Evolutionary conservation across 371 early-diverging fungal genomes (phyloP), one percentile per base, ranked within the genome.

Genomic region (Synchytrium microbalum): DNA sequence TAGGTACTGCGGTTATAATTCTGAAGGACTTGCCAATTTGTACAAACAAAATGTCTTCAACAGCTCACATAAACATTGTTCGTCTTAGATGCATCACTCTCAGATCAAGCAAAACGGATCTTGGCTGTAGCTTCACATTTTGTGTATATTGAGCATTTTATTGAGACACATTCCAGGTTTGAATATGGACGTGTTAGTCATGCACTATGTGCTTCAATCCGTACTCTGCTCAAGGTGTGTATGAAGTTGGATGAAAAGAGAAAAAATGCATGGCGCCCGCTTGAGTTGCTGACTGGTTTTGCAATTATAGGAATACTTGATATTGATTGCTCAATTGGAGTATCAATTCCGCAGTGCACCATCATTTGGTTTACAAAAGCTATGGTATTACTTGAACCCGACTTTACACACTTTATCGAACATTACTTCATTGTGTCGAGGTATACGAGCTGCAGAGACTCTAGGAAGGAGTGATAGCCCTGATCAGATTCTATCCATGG

Each of bases 301-400:
- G 3, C 33, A 33, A 31, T 32, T 23, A 29, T 59, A 89, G 83
- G 94, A 93, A 58, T 95, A 91, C 62, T 68, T 85, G n/a, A 71
- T 87, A 1, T 74, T 93, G 38, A 80, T 97, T n/a, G 90, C 90
- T 19, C 93, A 93, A 68, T 76, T 95, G 1, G 97, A 97, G 67
- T 88, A 88, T 62, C 88, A 90, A 60, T 86, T 87, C 54, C 84
- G 88, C 56, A 79, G 87, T 0, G 79, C 83, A 0, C 75, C 84
- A 0, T 58, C 62, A 2, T 95, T 96, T 68, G 88, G 93, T 1
- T 71, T 95, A 19, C 95, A 94, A 63, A 88, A 90, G 69, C 74
- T 95, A 3, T 91, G 92, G 92, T 91, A 84, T 65, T 88, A 92
- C 70, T 74, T 93, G 3, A 83, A 85, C 54, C 93, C 93, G 13